Evolutionary conservation across 2,329 filamentous ascomycete genomes (phyloP).

Genomic region (Pseudogymnoascus sp.): DNA sequence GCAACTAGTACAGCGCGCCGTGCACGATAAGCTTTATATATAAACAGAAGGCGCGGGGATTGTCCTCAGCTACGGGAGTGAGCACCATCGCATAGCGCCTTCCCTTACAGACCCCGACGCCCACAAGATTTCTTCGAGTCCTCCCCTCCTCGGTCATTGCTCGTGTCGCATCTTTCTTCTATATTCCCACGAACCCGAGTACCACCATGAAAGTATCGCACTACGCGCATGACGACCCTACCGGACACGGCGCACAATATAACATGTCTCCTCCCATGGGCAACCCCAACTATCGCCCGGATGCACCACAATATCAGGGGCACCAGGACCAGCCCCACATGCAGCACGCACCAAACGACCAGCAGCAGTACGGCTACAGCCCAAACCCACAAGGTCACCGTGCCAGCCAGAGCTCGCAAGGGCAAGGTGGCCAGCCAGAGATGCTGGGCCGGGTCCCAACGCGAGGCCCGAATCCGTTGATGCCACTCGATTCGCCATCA

Average conservation of each 20-base stretch:
- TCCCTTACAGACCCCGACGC: not conserved
- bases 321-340: not conserved
- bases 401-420: not conserved
- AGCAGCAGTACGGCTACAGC: not conserved
- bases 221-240: slow-evolving; percentile 2
- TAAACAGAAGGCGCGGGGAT: not conserved
- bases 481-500: slow-evolving; percentile 2
- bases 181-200: not conserved
- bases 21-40: not conserved
- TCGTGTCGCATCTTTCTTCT: not conserved
- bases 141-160: not conserved
- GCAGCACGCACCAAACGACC: not conserved
- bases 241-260: not conserved
- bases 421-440: not conserved
- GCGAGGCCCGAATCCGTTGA: not conserved
- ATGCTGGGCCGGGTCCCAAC: not conserved
- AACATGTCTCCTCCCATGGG: not conserved
- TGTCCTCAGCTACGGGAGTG: not conserved
- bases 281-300: not conserved
- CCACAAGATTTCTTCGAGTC: not conserved
- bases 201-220: slow-evolving; percentile 2
- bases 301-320: not conserved
- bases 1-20: not conserved
- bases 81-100: not conserved
- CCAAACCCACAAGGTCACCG: not conserved